Conservation (phyloP, 345 rosid species). For the Ceriops zippeliana region DNA sequence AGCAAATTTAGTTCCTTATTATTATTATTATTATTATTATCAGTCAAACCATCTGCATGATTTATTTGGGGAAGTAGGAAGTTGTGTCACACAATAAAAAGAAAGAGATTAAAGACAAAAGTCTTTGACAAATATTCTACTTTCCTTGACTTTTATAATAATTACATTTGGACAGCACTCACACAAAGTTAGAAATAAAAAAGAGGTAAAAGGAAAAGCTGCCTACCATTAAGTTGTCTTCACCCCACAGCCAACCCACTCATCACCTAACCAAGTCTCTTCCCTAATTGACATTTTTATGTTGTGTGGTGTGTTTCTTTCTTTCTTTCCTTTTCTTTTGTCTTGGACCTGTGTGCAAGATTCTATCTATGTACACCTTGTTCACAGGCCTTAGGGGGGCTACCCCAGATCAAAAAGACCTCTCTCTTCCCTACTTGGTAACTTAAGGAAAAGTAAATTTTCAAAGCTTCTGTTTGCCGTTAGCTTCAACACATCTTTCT, state of each 20-base stretch:
- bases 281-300: neutral
- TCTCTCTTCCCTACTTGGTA: constrained; percentile 24
- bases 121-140: constrained; percentile 18
- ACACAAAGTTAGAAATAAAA: constrained; percentile 11
- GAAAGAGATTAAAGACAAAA: neutral
- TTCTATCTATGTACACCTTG: constrained; percentile 17
- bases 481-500: constrained; percentile 7
- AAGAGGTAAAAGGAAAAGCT: constrained; percentile 23
- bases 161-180: constrained; percentile 27
- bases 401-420: constrained; percentile 25
- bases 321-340: constrained; percentile 4
- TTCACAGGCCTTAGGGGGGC: constrained; percentile 1
- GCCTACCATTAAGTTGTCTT: constrained; percentile 37
- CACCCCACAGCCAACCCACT: constrained; percentile 16
- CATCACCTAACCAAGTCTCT: constrained; percentile 27
- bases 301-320: neutral
- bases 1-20: too few relatives aligned
- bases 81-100: neutral
- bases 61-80: neutral
- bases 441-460: constrained; percentile 6
- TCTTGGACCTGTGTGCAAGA: constrained; percentile 7
- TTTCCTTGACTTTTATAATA: constrained; percentile 21
- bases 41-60: neutral
- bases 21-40: too few relatives aligned
- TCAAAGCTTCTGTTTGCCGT: neutral